Evolutionary conservation across 345 rosid genomes (phyloP).

Genomic region (Boechera retrofracta): DNA sequence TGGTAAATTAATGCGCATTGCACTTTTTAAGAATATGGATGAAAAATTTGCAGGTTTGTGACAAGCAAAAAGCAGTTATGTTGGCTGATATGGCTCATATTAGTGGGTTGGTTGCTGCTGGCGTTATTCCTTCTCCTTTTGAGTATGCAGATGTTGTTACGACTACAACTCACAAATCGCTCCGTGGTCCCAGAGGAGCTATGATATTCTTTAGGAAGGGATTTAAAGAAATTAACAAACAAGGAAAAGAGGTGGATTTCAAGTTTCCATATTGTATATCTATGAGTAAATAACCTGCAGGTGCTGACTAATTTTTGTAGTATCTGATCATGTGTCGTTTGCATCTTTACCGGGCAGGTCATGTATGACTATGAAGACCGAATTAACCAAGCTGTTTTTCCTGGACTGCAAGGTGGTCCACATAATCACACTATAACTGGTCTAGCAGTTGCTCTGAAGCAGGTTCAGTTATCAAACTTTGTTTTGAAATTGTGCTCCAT

Average conservation of each 20-base stretch:
- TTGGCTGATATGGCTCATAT: slow-evolving; percentile 98
- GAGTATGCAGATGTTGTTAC: slow-evolving; percentile 97
- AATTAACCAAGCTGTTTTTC: slow-evolving; percentile 93
- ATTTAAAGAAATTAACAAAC: slow-evolving; percentile 79
- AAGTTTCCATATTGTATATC: background rate
- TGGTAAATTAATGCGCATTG: background rate
- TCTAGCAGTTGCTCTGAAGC: slow-evolving; percentile 91
- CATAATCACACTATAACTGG: slow-evolving; percentile 94
- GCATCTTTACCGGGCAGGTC: slow-evolving; percentile 56
- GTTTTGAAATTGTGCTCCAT: background rate
- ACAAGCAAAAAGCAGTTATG: slow-evolving; percentile 89
- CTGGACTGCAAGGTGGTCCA: slow-evolving; percentile 98
- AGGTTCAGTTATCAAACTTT: slow-evolving; percentile 51
- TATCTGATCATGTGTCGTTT: slow-evolving; percentile 25
- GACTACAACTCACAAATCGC: slow-evolving; percentile 96
- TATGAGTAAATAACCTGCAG: slow-evolving; percentile 1
- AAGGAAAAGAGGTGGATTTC: slow-evolving; percentile 75
- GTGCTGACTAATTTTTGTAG: background rate
- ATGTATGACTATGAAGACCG: slow-evolving; percentile 85
- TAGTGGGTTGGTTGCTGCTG: slow-evolving; percentile 96
- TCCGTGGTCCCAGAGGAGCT: slow-evolving; percentile 98
- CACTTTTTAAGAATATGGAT: slow-evolving; percentile 19
- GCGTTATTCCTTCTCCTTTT: slow-evolving; percentile 94
- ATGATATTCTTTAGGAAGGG: slow-evolving; percentile 98
- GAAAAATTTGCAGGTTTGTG: slow-evolving; percentile 72